phyloP scores from a whole-genome alignment of 805 yeast genomes.

The Saccharomyces paradoxus region DNA sequence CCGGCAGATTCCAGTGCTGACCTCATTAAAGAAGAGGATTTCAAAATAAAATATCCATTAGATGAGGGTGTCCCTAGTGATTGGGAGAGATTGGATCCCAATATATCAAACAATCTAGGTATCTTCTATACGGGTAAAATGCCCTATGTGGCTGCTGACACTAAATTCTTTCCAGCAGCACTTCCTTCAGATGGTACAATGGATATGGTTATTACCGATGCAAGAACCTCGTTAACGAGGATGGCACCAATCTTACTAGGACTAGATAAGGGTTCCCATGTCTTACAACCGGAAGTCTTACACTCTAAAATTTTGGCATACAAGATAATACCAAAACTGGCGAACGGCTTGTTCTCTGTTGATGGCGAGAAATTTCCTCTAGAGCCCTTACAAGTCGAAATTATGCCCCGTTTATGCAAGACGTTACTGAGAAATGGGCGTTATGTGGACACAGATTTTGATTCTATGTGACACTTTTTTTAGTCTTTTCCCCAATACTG shows the following conservation, averaged over 20 bases:
- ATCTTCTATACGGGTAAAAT: slow-evolving; percentile 86
- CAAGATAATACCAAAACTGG: slow-evolving; percentile 55
- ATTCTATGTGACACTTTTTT: slow-evolving; percentile 18
- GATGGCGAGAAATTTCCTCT: slow-evolving; percentile 87
- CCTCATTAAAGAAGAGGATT: slow-evolving; percentile 34
- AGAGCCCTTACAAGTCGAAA: slow-evolving; percentile 75
- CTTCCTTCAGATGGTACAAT: slow-evolving; percentile 81
- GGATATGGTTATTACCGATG: slow-evolving; percentile 71
- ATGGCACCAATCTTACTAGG: slow-evolving; percentile 50
- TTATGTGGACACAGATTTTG: slow-evolving; percentile 48
- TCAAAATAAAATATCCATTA: slow-evolving; percentile 36
- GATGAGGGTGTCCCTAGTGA: slow-evolving; percentile 47
- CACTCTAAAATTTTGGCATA: slow-evolving; percentile 76
- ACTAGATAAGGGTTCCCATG: slow-evolving; percentile 72
- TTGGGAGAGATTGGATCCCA: slow-evolving; percentile 56
- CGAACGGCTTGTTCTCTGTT: slow-evolving; percentile 52
- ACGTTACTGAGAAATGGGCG: slow-evolving; percentile 54
- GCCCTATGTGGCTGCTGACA: slow-evolving; percentile 81
- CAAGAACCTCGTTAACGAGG: slow-evolving; percentile 48
- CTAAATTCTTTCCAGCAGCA: slow-evolving; percentile 88
- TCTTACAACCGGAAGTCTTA: slow-evolving; percentile 52
- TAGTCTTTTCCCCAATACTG: neutral
- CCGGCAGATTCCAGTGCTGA: neutral
- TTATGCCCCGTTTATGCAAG: slow-evolving; percentile 57
- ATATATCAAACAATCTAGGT: slow-evolving; percentile 44